These are phyloP conservation scores for Panaeolus papilionaceus DNA, from an alignment of 768 basidiomycete species.

Conservation along the genomic window DNA sequence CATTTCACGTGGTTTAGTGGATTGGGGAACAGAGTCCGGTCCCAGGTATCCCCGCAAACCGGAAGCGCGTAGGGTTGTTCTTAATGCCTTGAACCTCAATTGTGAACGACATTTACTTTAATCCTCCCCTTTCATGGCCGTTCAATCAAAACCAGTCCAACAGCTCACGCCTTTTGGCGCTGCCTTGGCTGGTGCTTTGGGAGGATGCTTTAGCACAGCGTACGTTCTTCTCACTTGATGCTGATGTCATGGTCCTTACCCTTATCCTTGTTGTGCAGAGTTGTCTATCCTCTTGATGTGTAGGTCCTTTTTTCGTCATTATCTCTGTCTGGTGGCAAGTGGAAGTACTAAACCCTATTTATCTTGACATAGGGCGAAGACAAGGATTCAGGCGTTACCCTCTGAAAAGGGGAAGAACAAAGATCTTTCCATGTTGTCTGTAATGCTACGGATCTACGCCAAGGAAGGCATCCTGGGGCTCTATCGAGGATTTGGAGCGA, in stretches of 20 bases:
- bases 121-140: conserved; percentile 42
- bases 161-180: conserved; percentile 83
- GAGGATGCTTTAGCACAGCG: conserved; percentile 94
- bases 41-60: conserved; percentile 30
- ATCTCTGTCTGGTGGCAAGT: neutral
- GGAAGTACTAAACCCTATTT: conserved; percentile 15
- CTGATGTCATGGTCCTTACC: conserved; percentile 14
- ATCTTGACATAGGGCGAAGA: conserved; percentile 74
- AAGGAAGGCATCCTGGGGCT: conserved; percentile 84
- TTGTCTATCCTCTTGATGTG: conserved; percentile 96
- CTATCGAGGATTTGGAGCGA: conserved; percentile 93
- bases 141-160: conserved; percentile 63
- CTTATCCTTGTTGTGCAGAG: conserved; percentile 47
- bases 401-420: conserved; percentile 54
- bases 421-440: conserved; percentile 62
- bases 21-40: conserved; percentile 24
- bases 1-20: conserved; percentile 22
- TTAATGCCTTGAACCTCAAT: conserved; percentile 27
- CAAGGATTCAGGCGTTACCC: conserved; percentile 87
- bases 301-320: conserved; percentile 44
- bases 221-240: conserved; percentile 48
- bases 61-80: conserved; percentile 15
- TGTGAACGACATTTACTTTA: conserved; percentile 13
- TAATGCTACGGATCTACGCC: conserved; percentile 74
- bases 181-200: conserved; percentile 91